Percentiles rank a stretch among this genome's conserved stretches.
Conservation (phyloP, 2,329 filamentous ascomycete genomes). For the Clonostachys sp. region DNA sequence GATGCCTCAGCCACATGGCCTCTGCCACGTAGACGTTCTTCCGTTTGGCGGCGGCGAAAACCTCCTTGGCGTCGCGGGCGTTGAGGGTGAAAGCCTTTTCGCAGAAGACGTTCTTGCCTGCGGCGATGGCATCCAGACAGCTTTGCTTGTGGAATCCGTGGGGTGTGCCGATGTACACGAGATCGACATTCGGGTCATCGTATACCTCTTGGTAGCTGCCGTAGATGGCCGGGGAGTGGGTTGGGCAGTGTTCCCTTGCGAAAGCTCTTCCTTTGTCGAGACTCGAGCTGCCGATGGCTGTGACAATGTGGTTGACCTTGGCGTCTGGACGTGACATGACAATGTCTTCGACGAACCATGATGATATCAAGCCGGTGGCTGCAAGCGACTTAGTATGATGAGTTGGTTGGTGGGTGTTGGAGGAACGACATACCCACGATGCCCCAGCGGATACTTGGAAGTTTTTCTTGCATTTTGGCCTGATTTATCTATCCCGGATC, state of each 20-base stretch:
- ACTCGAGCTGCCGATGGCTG: conserved; percentile 34
- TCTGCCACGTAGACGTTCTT: conserved; percentile 38
- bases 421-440: conserved; percentile 16
- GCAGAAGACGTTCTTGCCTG: conserved; percentile 37
- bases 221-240: conserved; percentile 22
- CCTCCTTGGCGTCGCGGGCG: conserved; percentile 27
- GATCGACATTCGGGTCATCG: conserved; percentile 31
- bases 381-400: no score
- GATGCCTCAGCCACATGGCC: conserved; percentile 39
- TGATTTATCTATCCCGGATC: no score
- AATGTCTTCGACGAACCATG: conserved; percentile 38
- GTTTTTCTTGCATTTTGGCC: no score
- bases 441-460: conserved; percentile 24
- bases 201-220: conserved; percentile 33
- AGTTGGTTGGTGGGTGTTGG: neutral
- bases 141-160: conserved; percentile 37
- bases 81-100: conserved; percentile 40
- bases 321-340: conserved; percentile 24
- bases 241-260: neutral
- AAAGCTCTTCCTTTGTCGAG: conserved; percentile 22
- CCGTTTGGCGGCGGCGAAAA: conserved; percentile 28
- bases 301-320: conserved; percentile 31
- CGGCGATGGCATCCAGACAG: conserved; percentile 33
- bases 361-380: conserved; percentile 33
- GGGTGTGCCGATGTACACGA: conserved; percentile 39